Conservation (phyloP, 768 basidiomycete genomes). For the Serendipita vermifera region DNA sequence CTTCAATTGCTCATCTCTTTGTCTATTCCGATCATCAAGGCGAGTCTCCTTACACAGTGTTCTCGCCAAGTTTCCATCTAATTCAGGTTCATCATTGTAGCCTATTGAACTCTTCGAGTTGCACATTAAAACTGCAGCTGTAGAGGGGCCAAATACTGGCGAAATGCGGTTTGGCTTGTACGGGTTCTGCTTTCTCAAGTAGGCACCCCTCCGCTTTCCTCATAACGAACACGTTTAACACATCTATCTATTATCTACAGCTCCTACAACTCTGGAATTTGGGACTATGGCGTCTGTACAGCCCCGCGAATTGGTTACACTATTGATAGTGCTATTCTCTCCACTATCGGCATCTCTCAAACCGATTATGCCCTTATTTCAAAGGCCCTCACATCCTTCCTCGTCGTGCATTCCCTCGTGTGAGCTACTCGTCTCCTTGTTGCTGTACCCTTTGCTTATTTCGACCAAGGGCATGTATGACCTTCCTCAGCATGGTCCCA, state of each 20-base stretch:
- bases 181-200: constrained; percentile 64
- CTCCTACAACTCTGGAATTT: constrained; percentile 27
- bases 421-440: constrained; percentile 40
- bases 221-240: not conserved
- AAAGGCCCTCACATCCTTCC: constrained; percentile 30
- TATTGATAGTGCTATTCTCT: constrained; percentile 32
- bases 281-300: constrained; percentile 39
- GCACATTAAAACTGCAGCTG: not conserved
- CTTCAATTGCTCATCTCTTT: constrained; percentile 64
- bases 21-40: constrained; percentile 60
- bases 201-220: constrained; percentile 8
- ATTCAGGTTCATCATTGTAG: constrained; percentile 19
- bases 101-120: not conserved
- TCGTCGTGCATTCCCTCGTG: constrained; percentile 56
- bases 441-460: constrained; percentile 45
- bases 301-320: constrained; percentile 58
- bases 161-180: constrained; percentile 65
- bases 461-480: constrained; percentile 31
- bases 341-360: constrained; percentile 30
- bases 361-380: constrained; percentile 34
- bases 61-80: constrained; percentile 15
- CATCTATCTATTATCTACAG: constrained; percentile 18
- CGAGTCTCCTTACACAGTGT: constrained; percentile 41
- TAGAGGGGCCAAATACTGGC: not conserved
- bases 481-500: constrained; percentile 23